Percentiles rank a stretch among this genome's conserved stretches.
Conservation (phyloP, 306 rosid genomes). For the Castanea crenata region DNA sequence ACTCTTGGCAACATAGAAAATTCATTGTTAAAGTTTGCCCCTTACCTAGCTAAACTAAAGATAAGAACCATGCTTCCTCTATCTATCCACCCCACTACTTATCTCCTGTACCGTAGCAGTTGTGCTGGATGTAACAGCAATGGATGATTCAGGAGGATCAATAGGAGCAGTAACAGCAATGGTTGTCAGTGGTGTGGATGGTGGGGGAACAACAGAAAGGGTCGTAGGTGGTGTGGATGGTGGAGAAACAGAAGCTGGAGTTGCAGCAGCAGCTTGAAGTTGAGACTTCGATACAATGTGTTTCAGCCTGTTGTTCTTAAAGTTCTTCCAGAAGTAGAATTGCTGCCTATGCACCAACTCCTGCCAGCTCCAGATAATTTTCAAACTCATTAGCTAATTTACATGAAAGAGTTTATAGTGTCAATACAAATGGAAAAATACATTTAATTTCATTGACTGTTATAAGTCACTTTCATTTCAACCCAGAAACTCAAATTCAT, state of each 20-base stretch:
- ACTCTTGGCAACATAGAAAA: too few relatives aligned
- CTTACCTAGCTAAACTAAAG: too few relatives aligned
- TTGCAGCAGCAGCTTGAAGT: constrained; percentile 64
- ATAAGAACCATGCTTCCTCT: too few relatives aligned
- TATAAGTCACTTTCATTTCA: too few relatives aligned
- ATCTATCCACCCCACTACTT: too few relatives aligned
- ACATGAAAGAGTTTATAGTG: background rate
- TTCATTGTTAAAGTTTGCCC: too few relatives aligned
- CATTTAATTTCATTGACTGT: too few relatives aligned
- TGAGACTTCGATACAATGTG: constrained; percentile 82
- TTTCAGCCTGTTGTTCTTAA: constrained; percentile 79
- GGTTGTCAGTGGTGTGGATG: constrained; percentile 49
- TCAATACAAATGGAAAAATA: background rate
- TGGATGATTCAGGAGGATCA: constrained; percentile 19
- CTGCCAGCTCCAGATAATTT: constrained; percentile 34
- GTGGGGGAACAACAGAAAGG: constrained; percentile 33
- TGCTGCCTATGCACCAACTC: constrained; percentile 95
- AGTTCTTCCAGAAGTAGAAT: constrained; percentile 97
- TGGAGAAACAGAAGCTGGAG: constrained; percentile 44
- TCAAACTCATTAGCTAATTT: background rate
- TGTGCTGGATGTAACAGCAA: too few relatives aligned
- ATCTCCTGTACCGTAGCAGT: too few relatives aligned
- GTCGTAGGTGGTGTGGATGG: constrained; percentile 54
- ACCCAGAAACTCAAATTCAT: too few relatives aligned
- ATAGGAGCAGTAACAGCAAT: constrained; percentile 45